Evolutionary conservation across 495 filamentous ascomycete genomes (phyloP).

Genomic region (Arthonia radiata): DNA sequence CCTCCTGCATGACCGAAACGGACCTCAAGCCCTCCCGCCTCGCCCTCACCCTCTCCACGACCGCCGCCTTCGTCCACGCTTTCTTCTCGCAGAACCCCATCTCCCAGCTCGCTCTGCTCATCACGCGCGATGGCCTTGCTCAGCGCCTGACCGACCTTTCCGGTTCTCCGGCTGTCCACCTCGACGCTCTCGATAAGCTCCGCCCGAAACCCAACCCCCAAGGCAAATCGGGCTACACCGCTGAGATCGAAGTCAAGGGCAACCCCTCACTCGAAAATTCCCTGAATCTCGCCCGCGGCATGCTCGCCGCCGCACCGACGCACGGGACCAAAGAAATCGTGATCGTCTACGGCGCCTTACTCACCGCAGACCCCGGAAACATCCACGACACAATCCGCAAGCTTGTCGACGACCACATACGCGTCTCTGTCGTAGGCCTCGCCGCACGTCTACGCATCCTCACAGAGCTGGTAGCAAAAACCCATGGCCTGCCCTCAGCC

Average conservation of each 20-base stretch:
- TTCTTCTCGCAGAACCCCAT: conserved; percentile 99
- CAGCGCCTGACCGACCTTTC: conserved; percentile 66
- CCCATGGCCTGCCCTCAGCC: conserved; percentile 36
- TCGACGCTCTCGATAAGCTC: conserved; percentile 45
- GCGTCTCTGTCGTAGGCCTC: conserved; percentile 67
- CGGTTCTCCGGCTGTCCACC: conserved; percentile 75
- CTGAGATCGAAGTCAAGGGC: conserved; percentile 77
- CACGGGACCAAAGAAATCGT: conserved; percentile 86
- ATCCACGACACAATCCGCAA: conserved; percentile 70
- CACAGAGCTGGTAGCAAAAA: conserved; percentile 60
- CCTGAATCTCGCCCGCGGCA: conserved; percentile 75
- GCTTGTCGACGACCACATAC: conserved; percentile 56
- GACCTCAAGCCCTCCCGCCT: conserved; percentile 75
- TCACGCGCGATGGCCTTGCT: conserved; percentile 76
- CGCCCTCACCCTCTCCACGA: conserved; percentile 57
- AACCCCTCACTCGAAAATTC: conserved; percentile 86
- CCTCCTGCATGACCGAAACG: conserved; percentile 82
- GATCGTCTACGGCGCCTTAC: conserved; percentile 72
- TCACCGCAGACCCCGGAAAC: conserved; percentile 79
- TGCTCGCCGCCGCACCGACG: conserved; percentile 67
- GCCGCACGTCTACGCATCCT: conserved; percentile 84
- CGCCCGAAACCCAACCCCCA: too few species aligned
- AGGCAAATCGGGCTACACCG: too few species aligned
- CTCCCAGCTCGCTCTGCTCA: conserved; percentile 73
- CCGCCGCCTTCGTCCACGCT: conserved; percentile 68